Base-by-base conservation (phyloP, 1,284 basidiomycete species). In the Waitea zeae region DNA sequence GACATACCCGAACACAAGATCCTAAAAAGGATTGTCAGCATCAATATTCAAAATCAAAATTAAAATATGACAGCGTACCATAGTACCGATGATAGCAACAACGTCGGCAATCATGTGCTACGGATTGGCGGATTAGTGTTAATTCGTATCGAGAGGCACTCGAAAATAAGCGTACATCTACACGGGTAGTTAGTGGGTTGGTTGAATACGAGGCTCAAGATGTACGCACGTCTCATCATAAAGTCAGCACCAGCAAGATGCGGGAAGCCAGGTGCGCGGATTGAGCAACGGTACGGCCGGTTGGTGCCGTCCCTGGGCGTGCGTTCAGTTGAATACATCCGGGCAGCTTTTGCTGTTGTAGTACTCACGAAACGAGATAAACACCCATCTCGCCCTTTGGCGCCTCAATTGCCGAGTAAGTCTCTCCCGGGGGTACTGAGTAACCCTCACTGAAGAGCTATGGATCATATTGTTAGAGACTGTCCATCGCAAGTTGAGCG, bases 311-410 rank as follows among this genome's bases (percentile, higher is more conserved):
- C 89, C 43, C 77, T 81, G 40, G 14, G 29, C 17, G 15, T 12
- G 7, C 7, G 15, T 12, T 35, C 24, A 35, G 34, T n/a, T 17
- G 9, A 18, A 33, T 20, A 35, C 4, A 13, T 7, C n/a, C n/a
- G n/a, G n/a, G n/a, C n/a, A 24, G 4, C 12, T 4, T 27, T n/a
- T 17, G 20, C 19, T n/a, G 17, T 19, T 17, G 18, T 28, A 19
- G 27, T 35, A 65, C 71, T 45, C 45, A 80, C 67, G 87, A 92
- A 40, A 95, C 87, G 36, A 95, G 75, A 60, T 89, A 95, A 36
- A 96, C 90, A 44, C 68, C 89, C 92, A 97, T 97, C 62, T 97
- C 90, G 41, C 92, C 92, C 63, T 98, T 98, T 38, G 92, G 93
- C 13, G 93, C 93, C 60, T 98, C 93, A 47, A 98, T 97, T 3